These are phyloP conservation scores for Oryza glaberrima DNA, from an alignment of 176 grass and related monocot genomes.

Conservation along the genomic window DNA sequence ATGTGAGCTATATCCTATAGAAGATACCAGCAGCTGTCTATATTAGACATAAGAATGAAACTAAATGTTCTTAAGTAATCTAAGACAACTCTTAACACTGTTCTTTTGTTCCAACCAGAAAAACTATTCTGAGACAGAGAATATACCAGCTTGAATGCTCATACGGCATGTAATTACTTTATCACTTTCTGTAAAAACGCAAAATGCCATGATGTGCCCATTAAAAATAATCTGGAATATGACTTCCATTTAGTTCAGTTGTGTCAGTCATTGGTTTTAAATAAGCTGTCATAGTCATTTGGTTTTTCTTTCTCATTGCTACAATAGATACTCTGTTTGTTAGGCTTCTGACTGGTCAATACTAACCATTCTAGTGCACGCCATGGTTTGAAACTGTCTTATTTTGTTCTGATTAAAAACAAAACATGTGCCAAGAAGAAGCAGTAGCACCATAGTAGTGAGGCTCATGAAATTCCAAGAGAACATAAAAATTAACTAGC, in stretches of 20 bases:
- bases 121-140: not conserved
- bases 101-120: not conserved
- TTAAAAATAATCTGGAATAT: not conserved
- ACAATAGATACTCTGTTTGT: not conserved
- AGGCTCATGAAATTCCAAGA: not conserved
- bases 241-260: not conserved
- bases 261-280: not conserved
- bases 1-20: not conserved
- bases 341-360: not conserved
- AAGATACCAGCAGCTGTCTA: not conserved
- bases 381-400: not conserved
- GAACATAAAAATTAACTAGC: not conserved
- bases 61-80: conserved; percentile 4
- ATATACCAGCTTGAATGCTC: conserved; percentile 10
- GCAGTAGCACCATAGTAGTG: not conserved
- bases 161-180: not conserved
- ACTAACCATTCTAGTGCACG: not conserved
- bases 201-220: not conserved
- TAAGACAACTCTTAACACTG: not conserved
- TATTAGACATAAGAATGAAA: not conserved
- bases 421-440: not conserved
- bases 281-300: not conserved
- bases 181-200: not conserved
- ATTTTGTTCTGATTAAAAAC: not conserved
- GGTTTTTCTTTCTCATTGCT: not conserved